Evolutionary conservation across 495 filamentous ascomycete genomes (phyloP), one percentile per base, ranked within the genome.

Genomic region (Podospora pseudoanserina): DNA sequence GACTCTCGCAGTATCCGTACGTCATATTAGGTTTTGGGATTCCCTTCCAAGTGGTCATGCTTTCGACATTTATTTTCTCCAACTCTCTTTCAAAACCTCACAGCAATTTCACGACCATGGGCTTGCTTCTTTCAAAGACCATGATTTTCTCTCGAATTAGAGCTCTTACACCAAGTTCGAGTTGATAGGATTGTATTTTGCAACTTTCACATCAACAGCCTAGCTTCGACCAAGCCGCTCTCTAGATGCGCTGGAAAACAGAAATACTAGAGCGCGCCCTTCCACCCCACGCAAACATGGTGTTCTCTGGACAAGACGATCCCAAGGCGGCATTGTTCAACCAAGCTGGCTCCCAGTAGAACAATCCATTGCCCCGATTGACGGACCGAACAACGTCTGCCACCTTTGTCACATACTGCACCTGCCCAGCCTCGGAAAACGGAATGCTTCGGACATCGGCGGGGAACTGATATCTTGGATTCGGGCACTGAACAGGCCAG

Each of bases 331-430:
- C 83, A 74, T 91, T 90, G 58, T 86, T 77, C 58, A 90, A 80
- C 89, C 88, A 91, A 7, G 85, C 88, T 4, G 88, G 89, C 73
- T 91, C 88, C 89, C 89, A 91, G 65, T 90, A 92, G 72, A 89
- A 90, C 57, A 91, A 68, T 0, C 88, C 89, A 2, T 70, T 71
- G 13, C 86, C 86, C 13, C 83, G 82, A 3, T 75, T 79, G 4
- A 85, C 82, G 5, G 75, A 80, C 2, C 78, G 77, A 53, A 90
- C 80, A 4, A 86, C 79, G n/a, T 70, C 76, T 0, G 86, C 87
- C 63, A 91, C 74, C 44, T 83, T 74, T 68, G 83, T 72, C 69
- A 90, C 69, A 75, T 85, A 91, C 2, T 79, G 82, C 49, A 76
- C 72, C 80, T 91, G 89, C 3, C 89, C 90, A 0, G 78, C 85